Evolutionary conservation across 148 eudicot genomes (phyloP).

Genomic region (Hydrangea macrophylla): DNA sequence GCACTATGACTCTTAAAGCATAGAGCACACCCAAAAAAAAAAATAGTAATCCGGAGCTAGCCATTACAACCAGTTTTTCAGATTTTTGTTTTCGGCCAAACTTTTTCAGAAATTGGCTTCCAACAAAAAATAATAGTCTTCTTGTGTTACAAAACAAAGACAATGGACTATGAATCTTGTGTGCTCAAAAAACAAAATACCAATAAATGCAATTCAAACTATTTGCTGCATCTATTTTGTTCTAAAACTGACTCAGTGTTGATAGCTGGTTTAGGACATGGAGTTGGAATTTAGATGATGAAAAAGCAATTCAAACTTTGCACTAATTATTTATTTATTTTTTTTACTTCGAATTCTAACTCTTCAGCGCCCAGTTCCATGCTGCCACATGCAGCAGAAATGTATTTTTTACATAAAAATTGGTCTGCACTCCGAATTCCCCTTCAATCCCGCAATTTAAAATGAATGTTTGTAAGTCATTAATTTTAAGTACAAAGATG

Average conservation of each 20-base stretch:
- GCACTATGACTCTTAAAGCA: neutral
- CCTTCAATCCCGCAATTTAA: too few relatives aligned
- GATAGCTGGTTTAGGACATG: too few relatives aligned
- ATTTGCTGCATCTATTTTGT: neutral
- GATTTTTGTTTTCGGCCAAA: too few relatives aligned
- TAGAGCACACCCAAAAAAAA: neutral
- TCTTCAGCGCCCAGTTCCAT: too few relatives aligned
- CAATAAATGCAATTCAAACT: neutral
- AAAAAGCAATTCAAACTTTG: too few relatives aligned
- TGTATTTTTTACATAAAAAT: neutral
- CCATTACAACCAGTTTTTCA: too few relatives aligned
- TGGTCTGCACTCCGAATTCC: neutral
- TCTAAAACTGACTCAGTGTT: too few relatives aligned
- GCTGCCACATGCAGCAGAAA: too few relatives aligned
- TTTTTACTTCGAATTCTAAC: too few relatives aligned
- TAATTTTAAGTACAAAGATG: neutral
- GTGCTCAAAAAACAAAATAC: neutral
- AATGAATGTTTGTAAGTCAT: neutral
- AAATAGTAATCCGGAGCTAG: neutral
- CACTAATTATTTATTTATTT: too few relatives aligned
- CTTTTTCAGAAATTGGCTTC: neutral
- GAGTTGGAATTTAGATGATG: too few relatives aligned
- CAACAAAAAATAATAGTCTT: neutral
- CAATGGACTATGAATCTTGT: neutral
- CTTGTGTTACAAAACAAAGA: neutral